Base-by-base conservation (phyloP, 805 yeast genomes). In the Monosporozyma unispora region DNA sequence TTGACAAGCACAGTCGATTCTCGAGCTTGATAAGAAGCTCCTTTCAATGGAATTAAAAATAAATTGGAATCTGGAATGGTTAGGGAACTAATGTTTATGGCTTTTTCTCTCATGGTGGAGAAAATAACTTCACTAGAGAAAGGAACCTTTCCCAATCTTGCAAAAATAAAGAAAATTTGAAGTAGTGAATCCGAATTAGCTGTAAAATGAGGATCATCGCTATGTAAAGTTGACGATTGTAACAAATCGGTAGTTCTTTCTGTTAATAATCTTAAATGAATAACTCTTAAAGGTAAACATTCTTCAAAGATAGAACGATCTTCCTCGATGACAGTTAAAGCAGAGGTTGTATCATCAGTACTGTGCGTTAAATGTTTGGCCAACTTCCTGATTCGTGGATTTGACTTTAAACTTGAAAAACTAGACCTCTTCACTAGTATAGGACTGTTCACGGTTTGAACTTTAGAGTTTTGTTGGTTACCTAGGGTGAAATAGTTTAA, bases 221-320 rank as follows among this genome's bases (percentile, higher is more conserved):
- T 56, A 27, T 60, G 54, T 29, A 63, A 53, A 4, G 74, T 68
- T 1, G 88, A 81, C 1, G 86, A 87, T 57, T 80, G 86, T 48
- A 83, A 71, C 47, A 83, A 66, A 61, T 83, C 86, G 0, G 87
- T 80, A 0, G 87, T 81, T 61, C 90, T 70, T 49, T 84, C 82
- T 1, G 84, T 77, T 45, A 83, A 69, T 39, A 78, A 77, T 50
- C 82, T 72, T 50, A 82, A 63, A 56, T 81, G 81, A 33, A 58
- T 54, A 37, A 57, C 63, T 44, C 51, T 59, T 47, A 54, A 51
- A 8, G 58, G 60, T 10, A 57, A 56, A 18, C 44, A 44, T 2
- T 46, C 44, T 48, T 65, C 63, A 37, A 58, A 57, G 4, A 63
- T 67, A 22, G 59, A 45, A 12, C 50, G 46, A 42, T 49, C 47